Conservation (phyloP, 208 protist genomes). For the Wallacemonas sp. region DNA sequence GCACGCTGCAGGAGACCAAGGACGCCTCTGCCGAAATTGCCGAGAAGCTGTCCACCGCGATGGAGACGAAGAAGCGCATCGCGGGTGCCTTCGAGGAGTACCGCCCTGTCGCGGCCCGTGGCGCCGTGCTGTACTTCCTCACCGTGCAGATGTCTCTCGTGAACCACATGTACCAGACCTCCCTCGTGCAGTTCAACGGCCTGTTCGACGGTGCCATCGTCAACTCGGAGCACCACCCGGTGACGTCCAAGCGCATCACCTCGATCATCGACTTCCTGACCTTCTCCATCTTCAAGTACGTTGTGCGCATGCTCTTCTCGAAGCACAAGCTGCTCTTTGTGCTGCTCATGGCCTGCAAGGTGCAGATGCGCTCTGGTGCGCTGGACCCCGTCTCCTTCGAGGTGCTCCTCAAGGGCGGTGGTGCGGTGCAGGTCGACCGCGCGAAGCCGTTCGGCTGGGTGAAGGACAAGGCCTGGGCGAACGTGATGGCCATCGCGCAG, state of each 20-base stretch:
- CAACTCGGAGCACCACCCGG: slow-evolving; percentile 85
- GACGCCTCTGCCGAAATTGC: slow-evolving; percentile 95
- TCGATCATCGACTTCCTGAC: slow-evolving; percentile 97
- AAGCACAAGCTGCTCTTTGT: slow-evolving; percentile 98
- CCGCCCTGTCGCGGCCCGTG: slow-evolving; percentile 95
- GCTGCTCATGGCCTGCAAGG: slow-evolving; percentile 96
- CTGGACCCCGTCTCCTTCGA: slow-evolving; percentile 87
- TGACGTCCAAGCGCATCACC: slow-evolving; percentile 94
- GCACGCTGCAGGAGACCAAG: slow-evolving; percentile 97
- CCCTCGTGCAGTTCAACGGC: slow-evolving; percentile 96
- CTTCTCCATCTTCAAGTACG: slow-evolving; percentile 94
- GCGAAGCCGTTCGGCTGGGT: slow-evolving; percentile 95
- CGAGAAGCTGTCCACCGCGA: slow-evolving; percentile 95
- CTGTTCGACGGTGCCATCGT: slow-evolving; percentile 96
- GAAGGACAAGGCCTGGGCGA: slow-evolving; percentile 96
- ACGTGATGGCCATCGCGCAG: slow-evolving; percentile 89
- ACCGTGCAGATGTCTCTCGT: slow-evolving; percentile 98
- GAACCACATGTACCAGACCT: slow-evolving; percentile 99
- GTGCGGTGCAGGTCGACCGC: slow-evolving; percentile 89
- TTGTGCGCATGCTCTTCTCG: slow-evolving; percentile 97
- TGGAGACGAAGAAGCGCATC: slow-evolving; percentile 97
- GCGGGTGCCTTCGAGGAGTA: slow-evolving; percentile 97
- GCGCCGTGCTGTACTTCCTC: slow-evolving; percentile 98
- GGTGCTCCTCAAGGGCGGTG: slow-evolving; percentile 95
- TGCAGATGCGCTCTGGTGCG: slow-evolving; percentile 89